Conservation (phyloP, 2,329 filamentous ascomycete genomes). For the Fusarium anthophilum region DNA sequence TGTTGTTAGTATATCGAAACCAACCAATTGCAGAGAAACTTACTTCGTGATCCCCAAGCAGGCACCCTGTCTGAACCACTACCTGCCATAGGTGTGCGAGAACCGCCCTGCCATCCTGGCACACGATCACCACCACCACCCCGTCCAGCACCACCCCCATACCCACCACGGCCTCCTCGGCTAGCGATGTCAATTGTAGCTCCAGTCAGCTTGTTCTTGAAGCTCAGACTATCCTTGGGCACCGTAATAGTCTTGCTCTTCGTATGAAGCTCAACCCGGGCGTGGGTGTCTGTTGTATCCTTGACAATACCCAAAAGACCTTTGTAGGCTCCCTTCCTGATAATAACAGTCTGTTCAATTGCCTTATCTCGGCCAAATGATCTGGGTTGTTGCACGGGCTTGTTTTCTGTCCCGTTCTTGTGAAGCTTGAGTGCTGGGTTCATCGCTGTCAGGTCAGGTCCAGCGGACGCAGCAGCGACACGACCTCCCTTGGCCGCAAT, state of each 20-base stretch:
- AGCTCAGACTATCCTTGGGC: conserved; percentile 80
- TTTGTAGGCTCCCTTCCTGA: conserved; percentile 89
- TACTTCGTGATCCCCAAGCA: conserved; percentile 77
- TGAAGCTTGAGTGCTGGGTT: conserved; percentile 87
- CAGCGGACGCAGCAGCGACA: conserved; percentile 61
- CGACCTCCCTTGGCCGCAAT: conserved; percentile 94
- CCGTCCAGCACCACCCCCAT: conserved; percentile 54
- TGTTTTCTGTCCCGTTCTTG: conserved; percentile 62
- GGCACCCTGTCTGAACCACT: conserved; percentile 75
- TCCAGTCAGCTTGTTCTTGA: conserved; percentile 86
- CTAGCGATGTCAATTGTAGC: conserved; percentile 77
- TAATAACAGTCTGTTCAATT: conserved; percentile 90
- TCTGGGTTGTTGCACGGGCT: conserved; percentile 71
- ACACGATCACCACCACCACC: conserved; percentile 58
- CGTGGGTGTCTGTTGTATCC: conserved; percentile 86
- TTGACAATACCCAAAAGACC: conserved; percentile 95
- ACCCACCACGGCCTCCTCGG: conserved; percentile 58
- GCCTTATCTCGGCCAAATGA: conserved; percentile 83
- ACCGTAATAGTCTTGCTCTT: conserved; percentile 93
- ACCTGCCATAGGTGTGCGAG: conserved; percentile 73
- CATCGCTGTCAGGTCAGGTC: conserved; percentile 88
- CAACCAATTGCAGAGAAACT: conserved; percentile 48
- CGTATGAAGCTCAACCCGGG: conserved; percentile 91
- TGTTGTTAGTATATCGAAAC: conserved; percentile 37
- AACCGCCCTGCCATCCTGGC: conserved; percentile 69